phyloP scores from a whole-genome alignment of 768 basidiomycete species.

The Leccinum olivaceopallidum region DNA sequence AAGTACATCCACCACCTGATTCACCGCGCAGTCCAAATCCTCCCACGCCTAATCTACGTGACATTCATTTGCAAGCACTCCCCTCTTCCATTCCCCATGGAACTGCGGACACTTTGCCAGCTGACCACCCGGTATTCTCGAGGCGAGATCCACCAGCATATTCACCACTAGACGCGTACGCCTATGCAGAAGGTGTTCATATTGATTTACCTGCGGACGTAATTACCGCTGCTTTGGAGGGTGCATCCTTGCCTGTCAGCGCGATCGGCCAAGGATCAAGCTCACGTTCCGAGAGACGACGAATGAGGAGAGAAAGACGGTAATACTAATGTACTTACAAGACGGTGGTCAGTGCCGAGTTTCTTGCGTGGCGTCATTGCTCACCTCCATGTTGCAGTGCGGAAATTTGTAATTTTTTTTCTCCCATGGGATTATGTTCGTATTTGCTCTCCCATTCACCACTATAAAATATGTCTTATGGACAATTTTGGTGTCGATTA shows the following conservation, averaged over 20 bases:
- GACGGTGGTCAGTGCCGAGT: conserved; percentile 18
- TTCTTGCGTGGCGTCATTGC: neutral
- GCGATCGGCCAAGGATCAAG: conserved; percentile 51
- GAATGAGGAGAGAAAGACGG: conserved; percentile 52
- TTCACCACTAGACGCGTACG: conserved; percentile 84
- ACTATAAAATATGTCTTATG: conserved; percentile 23
- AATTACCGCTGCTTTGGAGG: conserved; percentile 86
- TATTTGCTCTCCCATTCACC: conserved; percentile 24
- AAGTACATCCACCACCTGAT: conserved; percentile 77
- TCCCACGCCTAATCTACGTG: conserved; percentile 80
- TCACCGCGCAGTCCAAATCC: conserved; percentile 79
- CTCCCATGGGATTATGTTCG: conserved; percentile 15
- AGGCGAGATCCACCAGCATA: conserved; percentile 82
- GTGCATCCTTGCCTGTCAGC: conserved; percentile 58
- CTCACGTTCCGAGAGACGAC: conserved; percentile 55
- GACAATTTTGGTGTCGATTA: conserved; percentile 20
- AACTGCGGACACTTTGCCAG: conserved; percentile 29
- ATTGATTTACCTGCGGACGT: conserved; percentile 92
- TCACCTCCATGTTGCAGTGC: conserved; percentile 18
- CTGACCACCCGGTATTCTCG: conserved; percentile 35
- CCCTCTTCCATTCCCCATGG: conserved; percentile 21
- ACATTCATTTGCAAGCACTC: conserved; percentile 77
- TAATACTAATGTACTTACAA: conserved; percentile 16
- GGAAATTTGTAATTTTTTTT: conserved; percentile 22
- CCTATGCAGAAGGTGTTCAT: conserved; percentile 86